Percentiles rank a stretch among this genome's conserved stretches.
phyloP scores from a whole-genome alignment of 164 flowering plant species.

The Paratinospora sagittata region DNA sequence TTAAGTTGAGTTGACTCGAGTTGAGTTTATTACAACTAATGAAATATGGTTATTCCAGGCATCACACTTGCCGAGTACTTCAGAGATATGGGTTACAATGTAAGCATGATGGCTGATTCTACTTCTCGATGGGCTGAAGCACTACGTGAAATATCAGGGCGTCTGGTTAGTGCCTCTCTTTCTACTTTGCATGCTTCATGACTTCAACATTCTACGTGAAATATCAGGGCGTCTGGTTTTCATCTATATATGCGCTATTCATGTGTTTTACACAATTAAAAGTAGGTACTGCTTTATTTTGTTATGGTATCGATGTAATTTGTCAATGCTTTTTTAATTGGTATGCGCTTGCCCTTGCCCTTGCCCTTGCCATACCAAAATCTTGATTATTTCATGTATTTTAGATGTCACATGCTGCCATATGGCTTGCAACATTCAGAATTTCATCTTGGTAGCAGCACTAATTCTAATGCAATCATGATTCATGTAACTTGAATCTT shows the following conservation, averaged over 20 bases:
- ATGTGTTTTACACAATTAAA: neutral
- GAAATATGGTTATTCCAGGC: constrained; percentile 39
- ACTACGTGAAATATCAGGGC: constrained; percentile 98
- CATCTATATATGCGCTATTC: neutral
- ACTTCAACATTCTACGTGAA: neutral
- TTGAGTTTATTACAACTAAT: neutral
- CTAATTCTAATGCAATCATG: too few species aligned
- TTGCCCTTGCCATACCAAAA: neutral
- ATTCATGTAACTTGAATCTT: too few species aligned
- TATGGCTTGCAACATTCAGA: too few species aligned
- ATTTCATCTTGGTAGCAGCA: too few species aligned
- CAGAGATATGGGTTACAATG: constrained; percentile 38
- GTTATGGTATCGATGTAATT: neutral
- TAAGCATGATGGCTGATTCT: constrained; percentile 99
- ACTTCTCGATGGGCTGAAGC: constrained; percentile 99
- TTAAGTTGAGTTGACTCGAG: too few species aligned
- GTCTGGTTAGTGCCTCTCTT: constrained; percentile 52
- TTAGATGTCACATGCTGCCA: neutral
- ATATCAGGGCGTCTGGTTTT: too few species aligned
- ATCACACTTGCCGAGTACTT: constrained; percentile 70
- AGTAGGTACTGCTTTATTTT: neutral
- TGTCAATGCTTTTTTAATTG: neutral
- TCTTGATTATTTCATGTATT: neutral
- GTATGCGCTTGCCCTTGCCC: neutral
- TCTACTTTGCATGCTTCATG: neutral